phyloP scores from a whole-genome alignment of 805 yeast genomes.

The Wickerhamiella siamensis region DNA sequence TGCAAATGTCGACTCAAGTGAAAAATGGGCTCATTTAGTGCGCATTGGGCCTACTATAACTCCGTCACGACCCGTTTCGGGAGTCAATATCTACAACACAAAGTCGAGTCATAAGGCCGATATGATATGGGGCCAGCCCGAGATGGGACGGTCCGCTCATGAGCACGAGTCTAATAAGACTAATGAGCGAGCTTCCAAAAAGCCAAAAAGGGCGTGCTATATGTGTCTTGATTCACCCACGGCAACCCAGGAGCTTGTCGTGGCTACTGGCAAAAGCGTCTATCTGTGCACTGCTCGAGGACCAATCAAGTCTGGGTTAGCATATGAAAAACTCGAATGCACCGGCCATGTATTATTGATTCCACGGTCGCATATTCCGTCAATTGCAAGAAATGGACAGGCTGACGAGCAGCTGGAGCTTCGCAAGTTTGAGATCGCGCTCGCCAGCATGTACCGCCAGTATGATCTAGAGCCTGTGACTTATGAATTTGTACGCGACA shows the following conservation, averaged over 20 bases:
- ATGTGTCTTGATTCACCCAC: conserved; percentile 1
- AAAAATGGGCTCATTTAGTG: not conserved
- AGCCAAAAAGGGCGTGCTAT: not conserved
- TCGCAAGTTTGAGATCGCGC: not conserved
- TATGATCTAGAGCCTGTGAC: not conserved
- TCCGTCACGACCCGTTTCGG: not conserved
- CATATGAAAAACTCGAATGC: not conserved
- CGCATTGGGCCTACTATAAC: not conserved
- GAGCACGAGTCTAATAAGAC: not conserved
- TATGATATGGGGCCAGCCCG: conserved; percentile 1
- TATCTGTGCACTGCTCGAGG: conserved; percentile 2
- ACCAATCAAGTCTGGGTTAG: not conserved
- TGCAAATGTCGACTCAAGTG: not conserved
- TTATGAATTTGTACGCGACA: conserved; percentile 2
- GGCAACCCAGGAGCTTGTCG: not conserved
- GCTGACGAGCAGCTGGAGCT: not conserved
- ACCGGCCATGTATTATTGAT: conserved; percentile 2
- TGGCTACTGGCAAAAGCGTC: not conserved
- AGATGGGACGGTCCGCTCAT: not conserved
- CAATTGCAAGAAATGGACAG: not conserved
- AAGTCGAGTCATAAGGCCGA: not conserved
- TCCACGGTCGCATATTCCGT: conserved; percentile 1
- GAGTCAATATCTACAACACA: conserved; percentile 1
- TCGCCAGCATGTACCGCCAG: not conserved
- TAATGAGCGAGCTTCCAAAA: not conserved